These are phyloP conservation scores for Filosporella fistucella DNA, from an alignment of 495 filamentous ascomycete genomes.

Conservation along the genomic window DNA sequence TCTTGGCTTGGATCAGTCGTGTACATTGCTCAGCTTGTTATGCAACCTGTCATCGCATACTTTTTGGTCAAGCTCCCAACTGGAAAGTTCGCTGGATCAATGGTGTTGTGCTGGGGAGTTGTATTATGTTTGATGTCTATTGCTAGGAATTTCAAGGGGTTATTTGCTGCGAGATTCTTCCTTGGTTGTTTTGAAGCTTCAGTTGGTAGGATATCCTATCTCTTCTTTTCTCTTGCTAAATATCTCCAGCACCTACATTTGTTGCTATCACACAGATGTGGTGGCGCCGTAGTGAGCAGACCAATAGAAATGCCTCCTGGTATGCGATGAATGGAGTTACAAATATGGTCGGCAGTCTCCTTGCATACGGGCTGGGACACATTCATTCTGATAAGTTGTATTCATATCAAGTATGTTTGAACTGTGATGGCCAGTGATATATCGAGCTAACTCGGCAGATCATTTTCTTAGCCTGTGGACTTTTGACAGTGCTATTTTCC, in stretches of 20 bases:
- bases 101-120: constrained; percentile 56
- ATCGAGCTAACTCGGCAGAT: constrained; percentile 28
- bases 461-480: constrained; percentile 51
- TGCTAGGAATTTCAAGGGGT: constrained; percentile 37
- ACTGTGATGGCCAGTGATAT: neutral
- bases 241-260: constrained; percentile 46
- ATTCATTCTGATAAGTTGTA: constrained; percentile 13
- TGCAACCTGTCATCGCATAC: constrained; percentile 59
- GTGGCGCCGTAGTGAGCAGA: constrained; percentile 57
- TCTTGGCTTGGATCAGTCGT: constrained; percentile 57
- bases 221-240: constrained; percentile 10
- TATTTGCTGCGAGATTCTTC: constrained; percentile 56
- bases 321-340: constrained; percentile 54
- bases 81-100: constrained; percentile 56
- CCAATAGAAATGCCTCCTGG: constrained; percentile 52
- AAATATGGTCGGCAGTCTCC: constrained; percentile 35
- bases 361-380: constrained; percentile 17
- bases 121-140: constrained; percentile 52
- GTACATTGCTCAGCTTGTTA: constrained; percentile 64
- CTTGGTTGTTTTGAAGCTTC: constrained; percentile 59
- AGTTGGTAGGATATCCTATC: constrained; percentile 30
- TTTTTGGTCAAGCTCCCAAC: constrained; percentile 56
- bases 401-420: constrained; percentile 15
- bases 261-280: constrained; percentile 61
- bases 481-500: constrained; percentile 46